Percentiles rank a stretch among this genome's conserved stretches.
These are phyloP conservation scores for Fusarium gaditjirri DNA, from an alignment of 2,329 filamentous ascomycete species.

Conservation along the genomic window DNA sequence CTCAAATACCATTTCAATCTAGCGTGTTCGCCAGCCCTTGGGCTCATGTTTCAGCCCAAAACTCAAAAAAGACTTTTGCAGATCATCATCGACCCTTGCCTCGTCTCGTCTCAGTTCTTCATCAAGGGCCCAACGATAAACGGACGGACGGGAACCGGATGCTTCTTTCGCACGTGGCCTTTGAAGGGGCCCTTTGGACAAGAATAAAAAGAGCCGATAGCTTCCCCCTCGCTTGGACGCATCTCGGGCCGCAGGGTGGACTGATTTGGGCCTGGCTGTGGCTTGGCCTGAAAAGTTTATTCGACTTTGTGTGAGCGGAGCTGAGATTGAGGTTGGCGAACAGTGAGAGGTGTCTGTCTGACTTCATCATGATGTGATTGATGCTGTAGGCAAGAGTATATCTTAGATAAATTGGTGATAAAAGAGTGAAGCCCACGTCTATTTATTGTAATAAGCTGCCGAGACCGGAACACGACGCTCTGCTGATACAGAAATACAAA, in stretches of 20 bases:
- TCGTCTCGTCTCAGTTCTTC: neutral
- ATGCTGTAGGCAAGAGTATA: neutral
- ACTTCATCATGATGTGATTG: neutral
- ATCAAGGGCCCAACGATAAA: neutral
- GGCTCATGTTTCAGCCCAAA: constrained; percentile 43
- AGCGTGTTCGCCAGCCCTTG: neutral
- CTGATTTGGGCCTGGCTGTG: constrained; percentile 17
- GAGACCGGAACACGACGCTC: neutral
- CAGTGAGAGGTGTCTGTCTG: neutral
- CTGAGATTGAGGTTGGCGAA: neutral
- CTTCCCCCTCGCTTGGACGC: constrained; percentile 16
- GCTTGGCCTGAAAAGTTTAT: constrained; percentile 27
- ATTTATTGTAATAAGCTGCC: neutral
- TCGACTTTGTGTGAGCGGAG: neutral
- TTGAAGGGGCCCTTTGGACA: neutral
- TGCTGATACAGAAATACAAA: neutral
- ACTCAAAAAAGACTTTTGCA: neutral
- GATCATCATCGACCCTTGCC: constrained; percentile 16
- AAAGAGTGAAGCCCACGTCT: neutral
- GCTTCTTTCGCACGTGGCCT: constrained; percentile 29
- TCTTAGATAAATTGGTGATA: neutral
- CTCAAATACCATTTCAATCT: neutral
- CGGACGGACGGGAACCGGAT: neutral
- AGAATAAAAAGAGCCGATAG: constrained; percentile 1
- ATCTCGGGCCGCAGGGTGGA: constrained; percentile 28